phyloP scores from a whole-genome alignment of 495 filamentous ascomycete genomes.

The Penicillium bialowiezense region DNA sequence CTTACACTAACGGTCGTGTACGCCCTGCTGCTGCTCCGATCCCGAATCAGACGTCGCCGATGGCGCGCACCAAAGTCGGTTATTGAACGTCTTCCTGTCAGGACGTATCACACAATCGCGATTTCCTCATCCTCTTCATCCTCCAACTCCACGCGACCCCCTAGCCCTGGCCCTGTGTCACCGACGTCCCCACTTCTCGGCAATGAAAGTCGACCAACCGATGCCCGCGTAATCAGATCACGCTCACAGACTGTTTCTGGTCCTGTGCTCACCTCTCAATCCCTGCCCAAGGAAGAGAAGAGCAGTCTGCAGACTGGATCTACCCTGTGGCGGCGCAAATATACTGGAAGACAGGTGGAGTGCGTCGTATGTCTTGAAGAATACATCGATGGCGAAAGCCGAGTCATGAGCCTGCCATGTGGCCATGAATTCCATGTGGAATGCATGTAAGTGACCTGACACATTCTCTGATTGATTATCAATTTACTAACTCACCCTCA shows the following conservation, averaged over 20 bases:
- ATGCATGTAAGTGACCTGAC: constrained; percentile 81
- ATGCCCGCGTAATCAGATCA: constrained; percentile 46
- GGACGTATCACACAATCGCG: constrained; percentile 82
- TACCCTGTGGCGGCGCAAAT: constrained; percentile 70
- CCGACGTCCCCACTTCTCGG: constrained; percentile 72
- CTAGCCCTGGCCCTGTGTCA: constrained; percentile 52
- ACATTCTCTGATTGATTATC: not conserved
- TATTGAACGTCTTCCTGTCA: constrained; percentile 89
- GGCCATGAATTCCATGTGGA: constrained; percentile 97
- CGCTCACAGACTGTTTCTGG: constrained; percentile 66
- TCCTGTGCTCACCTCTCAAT: constrained; percentile 36
- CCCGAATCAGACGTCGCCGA: constrained; percentile 81
- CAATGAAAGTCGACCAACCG: constrained; percentile 21
- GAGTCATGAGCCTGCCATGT: constrained; percentile 97
- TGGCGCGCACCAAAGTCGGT: constrained; percentile 97
- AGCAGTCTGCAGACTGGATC: constrained; percentile 51
- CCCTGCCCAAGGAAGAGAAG: constrained; percentile 30
- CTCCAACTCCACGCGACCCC: constrained; percentile 51
- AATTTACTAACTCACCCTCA: constrained; percentile 36
- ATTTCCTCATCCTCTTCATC: constrained; percentile 51
- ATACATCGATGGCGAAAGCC: constrained; percentile 90
- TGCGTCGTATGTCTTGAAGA: constrained; percentile 98
- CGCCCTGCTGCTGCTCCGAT: constrained; percentile 79
- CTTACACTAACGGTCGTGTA: constrained; percentile 94
- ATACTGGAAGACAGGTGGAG: constrained; percentile 83